A percentile compares a stretch with the other conserved stretches of the same genome.
Evolutionary conservation across 1,284 basidiomycete species (phyloP).

Genomic region (Cerioporus squamosus): DNA sequence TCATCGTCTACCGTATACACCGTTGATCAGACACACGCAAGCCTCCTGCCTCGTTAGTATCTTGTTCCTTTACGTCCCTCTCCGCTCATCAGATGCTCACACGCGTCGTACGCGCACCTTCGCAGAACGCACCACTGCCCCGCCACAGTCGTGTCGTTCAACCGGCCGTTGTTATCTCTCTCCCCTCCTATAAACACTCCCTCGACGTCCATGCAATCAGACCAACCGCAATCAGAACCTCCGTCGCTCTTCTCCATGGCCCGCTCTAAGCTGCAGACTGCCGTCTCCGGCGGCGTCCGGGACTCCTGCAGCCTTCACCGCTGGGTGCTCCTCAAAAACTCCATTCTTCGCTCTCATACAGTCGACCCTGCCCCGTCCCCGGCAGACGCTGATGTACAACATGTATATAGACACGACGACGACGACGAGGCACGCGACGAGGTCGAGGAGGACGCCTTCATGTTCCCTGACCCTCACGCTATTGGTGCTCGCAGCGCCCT

Average conservation of each 20-base stretch:
- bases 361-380: slow-evolving; percentile 35
- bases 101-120: slow-evolving; percentile 15
- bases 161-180: slow-evolving; percentile 28
- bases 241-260: slow-evolving; percentile 59
- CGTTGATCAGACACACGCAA: slow-evolving; percentile 41
- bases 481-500: slow-evolving; percentile 43
- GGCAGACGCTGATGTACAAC: slow-evolving; percentile 41
- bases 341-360: slow-evolving; percentile 57
- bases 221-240: slow-evolving; percentile 36
- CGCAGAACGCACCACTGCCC: slow-evolving; percentile 31
- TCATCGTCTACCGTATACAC: slow-evolving; percentile 85
- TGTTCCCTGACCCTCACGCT: slow-evolving; percentile 76
- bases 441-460: slow-evolving; percentile 61
- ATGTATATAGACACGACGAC: slow-evolving; percentile 47
- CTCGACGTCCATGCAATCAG: slow-evolving; percentile 47
- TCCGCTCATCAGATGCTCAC: slow-evolving; percentile 11
- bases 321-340: slow-evolving; percentile 87
- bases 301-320: slow-evolving; percentile 78
- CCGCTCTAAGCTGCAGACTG: slow-evolving; percentile 73
- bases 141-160: slow-evolving; percentile 35
- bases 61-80: slow-evolving; percentile 19
- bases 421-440: slow-evolving; percentile 50
- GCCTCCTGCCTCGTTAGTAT: slow-evolving; percentile 32
- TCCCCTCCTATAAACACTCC: slow-evolving; percentile 17
- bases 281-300: slow-evolving; percentile 52